phyloP scores from a whole-genome alignment of 192 early-diverging fungal genomes.

The Backusella circina region DNA sequence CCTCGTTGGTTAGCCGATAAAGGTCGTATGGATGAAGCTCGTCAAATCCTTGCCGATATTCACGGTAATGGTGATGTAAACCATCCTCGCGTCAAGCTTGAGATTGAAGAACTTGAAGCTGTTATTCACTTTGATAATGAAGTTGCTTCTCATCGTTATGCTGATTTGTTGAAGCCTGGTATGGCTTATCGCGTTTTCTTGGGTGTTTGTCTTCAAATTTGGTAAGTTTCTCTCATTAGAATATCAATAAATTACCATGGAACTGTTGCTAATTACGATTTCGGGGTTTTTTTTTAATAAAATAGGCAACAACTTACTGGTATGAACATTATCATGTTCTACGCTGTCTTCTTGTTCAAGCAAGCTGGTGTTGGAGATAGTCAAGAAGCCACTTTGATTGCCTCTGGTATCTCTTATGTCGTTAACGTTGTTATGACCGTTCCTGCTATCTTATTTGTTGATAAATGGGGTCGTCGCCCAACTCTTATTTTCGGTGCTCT shows the following conservation, averaged over 20 bases:
- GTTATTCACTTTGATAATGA: slow-evolving; percentile 63
- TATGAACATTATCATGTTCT: slow-evolving; percentile 88
- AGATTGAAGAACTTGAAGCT: slow-evolving; percentile 71
- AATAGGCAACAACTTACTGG: slow-evolving; percentile 79
- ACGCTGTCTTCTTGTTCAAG: slow-evolving; percentile 59
- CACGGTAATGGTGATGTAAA: slow-evolving; percentile 58
- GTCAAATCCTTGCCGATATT: slow-evolving; percentile 60
- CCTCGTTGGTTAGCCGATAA: slow-evolving; percentile 82
- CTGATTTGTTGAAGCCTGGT: slow-evolving; percentile 51
- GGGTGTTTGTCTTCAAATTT: slow-evolving; percentile 68
- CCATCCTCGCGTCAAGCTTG: slow-evolving; percentile 37
- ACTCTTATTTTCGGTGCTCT: slow-evolving; percentile 74
- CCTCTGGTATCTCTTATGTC: slow-evolving; percentile 71
- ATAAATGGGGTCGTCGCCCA: slow-evolving; percentile 79
- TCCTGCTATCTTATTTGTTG: slow-evolving; percentile 82
- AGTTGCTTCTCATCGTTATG: slow-evolving; percentile 59
- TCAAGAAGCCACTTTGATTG: slow-evolving; percentile 45
- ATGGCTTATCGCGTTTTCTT: slow-evolving; percentile 56
- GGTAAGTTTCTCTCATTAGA: slow-evolving; percentile 19
- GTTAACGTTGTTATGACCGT: slow-evolving; percentile 84
- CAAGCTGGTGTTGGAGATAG: slow-evolving; percentile 41
- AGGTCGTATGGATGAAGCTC: slow-evolving; percentile 66
- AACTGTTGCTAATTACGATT: background rate
- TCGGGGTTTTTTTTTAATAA: background rate
- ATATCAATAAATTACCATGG: background rate